Percentiles rank a stretch among this genome's conserved stretches.
Conservation (phyloP, 306 rosid genomes). For the Spatholobus suberectus region DNA sequence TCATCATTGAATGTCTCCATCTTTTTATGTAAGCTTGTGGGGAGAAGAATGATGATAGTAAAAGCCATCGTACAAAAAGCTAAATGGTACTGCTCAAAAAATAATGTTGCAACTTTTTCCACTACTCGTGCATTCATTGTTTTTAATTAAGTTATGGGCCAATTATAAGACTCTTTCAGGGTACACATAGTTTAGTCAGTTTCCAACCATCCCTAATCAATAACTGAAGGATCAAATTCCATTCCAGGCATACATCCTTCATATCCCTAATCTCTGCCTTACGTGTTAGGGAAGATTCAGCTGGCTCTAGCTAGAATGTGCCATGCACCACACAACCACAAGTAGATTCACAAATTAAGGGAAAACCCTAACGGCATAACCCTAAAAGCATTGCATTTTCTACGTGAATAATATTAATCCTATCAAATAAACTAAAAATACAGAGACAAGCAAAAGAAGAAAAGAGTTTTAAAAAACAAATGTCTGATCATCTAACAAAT, state of each 20-base stretch:
- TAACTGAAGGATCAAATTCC: slow-evolving; percentile 45
- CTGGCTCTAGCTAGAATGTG: slow-evolving; percentile 5
- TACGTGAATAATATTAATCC: background rate
- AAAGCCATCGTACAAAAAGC: slow-evolving; percentile 40
- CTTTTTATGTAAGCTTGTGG: slow-evolving; percentile 33
- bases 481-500: slow-evolving; percentile 29
- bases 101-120: slow-evolving; percentile 32
- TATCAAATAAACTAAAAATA: background rate
- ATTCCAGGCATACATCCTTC: slow-evolving; percentile 34
- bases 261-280: slow-evolving; percentile 14
- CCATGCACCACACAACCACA: background rate
- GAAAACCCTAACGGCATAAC: slow-evolving; percentile 26
- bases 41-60: slow-evolving; percentile 39
- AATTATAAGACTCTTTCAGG: slow-evolving; percentile 6
- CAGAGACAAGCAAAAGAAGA: background rate
- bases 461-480: background rate
- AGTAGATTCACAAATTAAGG: background rate
- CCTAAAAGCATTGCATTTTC: slow-evolving; percentile 7
- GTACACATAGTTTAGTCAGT: background rate
- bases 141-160: slow-evolving; percentile 41
- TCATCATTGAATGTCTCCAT: slow-evolving; percentile 43
- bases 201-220: slow-evolving; percentile 11
- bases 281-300: background rate
- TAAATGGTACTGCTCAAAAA: slow-evolving; percentile 27
- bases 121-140: slow-evolving; percentile 45